Percentiles rank a stretch among this genome's conserved stretches.
phyloP scores from a whole-genome alignment of 1,139 yeast species.

The Candida smagusa region DNA sequence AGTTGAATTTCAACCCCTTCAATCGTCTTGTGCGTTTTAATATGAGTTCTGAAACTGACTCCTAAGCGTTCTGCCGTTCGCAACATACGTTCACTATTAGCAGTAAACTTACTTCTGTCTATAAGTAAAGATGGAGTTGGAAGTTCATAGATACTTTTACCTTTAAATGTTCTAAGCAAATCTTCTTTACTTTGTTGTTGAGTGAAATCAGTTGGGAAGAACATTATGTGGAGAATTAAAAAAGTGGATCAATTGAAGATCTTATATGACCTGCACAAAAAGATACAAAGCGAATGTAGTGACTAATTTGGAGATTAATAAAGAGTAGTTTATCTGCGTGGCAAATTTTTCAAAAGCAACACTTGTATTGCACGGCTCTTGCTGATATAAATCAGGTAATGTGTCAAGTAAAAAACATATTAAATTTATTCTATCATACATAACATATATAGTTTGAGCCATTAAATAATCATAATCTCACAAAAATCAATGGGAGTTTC shows the following conservation, averaged over 20 bases:
- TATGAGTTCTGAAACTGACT: slow-evolving; percentile 60
- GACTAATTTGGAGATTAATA: no score
- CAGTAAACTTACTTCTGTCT: slow-evolving; percentile 24
- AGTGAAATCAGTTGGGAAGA: no score
- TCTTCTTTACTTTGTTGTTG: slow-evolving; percentile 2
- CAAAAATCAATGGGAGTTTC: neutral
- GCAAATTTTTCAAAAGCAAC: no score
- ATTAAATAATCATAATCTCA: neutral
- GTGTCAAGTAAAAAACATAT: no score
- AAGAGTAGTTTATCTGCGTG: no score
- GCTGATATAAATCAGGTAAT: no score
- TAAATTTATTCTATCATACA: no score
- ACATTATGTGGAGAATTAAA: no score
- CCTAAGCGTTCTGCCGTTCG: slow-evolving; percentile 23
- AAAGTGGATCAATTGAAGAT: no score
- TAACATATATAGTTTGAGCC: neutral
- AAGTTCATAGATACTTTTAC: slow-evolving; percentile 25
- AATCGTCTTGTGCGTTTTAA: slow-evolving; percentile 67
- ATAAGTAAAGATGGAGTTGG: slow-evolving; percentile 60
- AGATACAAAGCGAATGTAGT: no score
- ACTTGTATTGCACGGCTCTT: no score
- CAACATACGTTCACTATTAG: slow-evolving; percentile 32
- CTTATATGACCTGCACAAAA: no score
- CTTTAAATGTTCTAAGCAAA: slow-evolving; percentile 22
- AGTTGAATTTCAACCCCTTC: slow-evolving; percentile 35